Conservation (phyloP, 2,329 filamentous ascomycete genomes). For the Trichoderma pleuroti region DNA sequence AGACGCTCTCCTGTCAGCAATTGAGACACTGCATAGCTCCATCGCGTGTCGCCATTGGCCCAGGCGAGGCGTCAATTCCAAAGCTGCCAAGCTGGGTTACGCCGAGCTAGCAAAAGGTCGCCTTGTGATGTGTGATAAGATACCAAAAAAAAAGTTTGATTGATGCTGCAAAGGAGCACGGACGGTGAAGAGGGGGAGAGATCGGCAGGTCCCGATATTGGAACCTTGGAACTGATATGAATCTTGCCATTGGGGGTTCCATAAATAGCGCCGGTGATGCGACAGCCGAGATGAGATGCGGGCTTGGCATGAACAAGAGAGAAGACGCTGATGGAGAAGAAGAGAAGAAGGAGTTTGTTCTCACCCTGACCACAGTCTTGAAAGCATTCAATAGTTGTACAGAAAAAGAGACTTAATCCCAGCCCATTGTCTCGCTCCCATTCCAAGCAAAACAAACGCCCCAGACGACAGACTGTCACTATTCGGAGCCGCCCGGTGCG, state of each 20-base stretch:
- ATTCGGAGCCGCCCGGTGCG: neutral
- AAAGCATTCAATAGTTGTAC: neutral
- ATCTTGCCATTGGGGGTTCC: neutral
- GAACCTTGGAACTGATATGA: neutral
- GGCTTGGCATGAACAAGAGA: neutral
- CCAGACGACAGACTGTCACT: neutral
- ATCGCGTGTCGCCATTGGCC: neutral
- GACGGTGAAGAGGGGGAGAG: neutral
- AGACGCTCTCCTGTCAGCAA: neutral
- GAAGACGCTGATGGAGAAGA: neutral
- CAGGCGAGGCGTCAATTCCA: neutral
- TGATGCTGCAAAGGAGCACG: neutral
- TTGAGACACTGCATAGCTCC: neutral
- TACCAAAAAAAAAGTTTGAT: neutral
- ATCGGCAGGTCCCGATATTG: constrained; percentile 13
- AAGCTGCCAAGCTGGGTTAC: neutral
- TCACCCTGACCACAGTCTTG: neutral
- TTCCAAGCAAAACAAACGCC: neutral
- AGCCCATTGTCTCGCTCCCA: neutral
- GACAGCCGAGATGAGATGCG: neutral
- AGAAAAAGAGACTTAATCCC: neutral
- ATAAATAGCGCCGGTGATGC: neutral
- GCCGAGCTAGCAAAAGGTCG: neutral
- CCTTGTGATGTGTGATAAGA: neutral
- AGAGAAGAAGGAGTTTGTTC: neutral